Percentiles rank a stretch among this genome's conserved stretches.
Conservation (phyloP, 2,329 filamentous ascomycete species). For the Fusarium praegraminearum region DNA sequence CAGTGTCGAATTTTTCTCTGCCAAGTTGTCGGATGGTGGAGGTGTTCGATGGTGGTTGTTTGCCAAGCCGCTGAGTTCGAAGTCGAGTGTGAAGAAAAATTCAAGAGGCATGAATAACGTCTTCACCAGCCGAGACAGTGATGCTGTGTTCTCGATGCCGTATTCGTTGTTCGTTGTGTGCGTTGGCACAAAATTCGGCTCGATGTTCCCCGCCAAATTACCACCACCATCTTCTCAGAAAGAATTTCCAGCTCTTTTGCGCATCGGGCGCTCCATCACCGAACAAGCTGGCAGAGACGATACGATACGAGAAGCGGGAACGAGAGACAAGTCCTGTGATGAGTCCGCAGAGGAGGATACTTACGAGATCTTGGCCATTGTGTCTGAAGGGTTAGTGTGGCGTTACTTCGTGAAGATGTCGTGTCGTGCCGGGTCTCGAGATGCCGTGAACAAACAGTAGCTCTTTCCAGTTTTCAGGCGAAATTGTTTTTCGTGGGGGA, state of each 20-base stretch:
- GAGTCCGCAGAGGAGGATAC: constrained; percentile 44
- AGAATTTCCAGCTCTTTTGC: constrained; percentile 25
- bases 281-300: constrained; percentile 34
- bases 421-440: constrained; percentile 53
- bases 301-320: constrained; percentile 8
- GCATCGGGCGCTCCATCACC: constrained; percentile 20
- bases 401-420: constrained; percentile 55
- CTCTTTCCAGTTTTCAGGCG: constrained; percentile 30
- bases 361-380: constrained; percentile 75
- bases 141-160: constrained; percentile 4
- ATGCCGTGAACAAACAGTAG: constrained; percentile 51
- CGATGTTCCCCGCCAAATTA: constrained; percentile 31
- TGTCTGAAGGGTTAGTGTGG: constrained; percentile 60
- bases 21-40: constrained; percentile 16
- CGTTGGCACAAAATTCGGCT: constrained; percentile 25
- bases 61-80: background rate
- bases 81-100: constrained; percentile 18
- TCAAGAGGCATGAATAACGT: constrained; percentile 12
- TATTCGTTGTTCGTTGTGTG: constrained; percentile 36
- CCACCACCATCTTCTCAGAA: constrained; percentile 5
- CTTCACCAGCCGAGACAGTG: constrained; percentile 4
- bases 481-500: constrained; percentile 50
- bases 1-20: constrained; percentile 26
- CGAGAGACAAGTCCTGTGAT: constrained; percentile 4
- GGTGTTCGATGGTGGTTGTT: background rate